Conservation (phyloP, 768 basidiomycete genomes). For the Clitopilus hobsonii region DNA sequence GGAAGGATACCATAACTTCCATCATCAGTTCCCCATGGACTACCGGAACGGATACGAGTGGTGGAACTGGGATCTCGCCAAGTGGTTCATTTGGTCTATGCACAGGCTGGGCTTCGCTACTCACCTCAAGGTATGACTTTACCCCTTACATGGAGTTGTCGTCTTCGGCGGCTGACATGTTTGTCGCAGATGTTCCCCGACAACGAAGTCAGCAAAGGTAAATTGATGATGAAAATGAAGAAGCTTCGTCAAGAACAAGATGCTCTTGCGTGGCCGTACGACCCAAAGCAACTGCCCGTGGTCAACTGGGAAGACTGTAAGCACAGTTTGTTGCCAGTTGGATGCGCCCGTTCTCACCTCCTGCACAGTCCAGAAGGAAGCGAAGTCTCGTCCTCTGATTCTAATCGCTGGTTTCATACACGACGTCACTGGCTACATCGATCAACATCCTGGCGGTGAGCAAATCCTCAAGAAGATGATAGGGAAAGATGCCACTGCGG, state of each 20-base stretch:
- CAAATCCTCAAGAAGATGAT: constrained; percentile 80
- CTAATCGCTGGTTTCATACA: constrained; percentile 92
- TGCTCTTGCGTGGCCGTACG: constrained; percentile 71
- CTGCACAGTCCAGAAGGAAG: constrained; percentile 67
- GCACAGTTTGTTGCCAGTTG: constrained; percentile 16
- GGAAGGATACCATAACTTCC: constrained; percentile 98
- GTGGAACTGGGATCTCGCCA: constrained; percentile 91
- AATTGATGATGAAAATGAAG: constrained; percentile 92
- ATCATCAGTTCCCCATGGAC: constrained; percentile 96
- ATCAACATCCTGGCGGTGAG: constrained; percentile 89
- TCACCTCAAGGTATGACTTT: constrained; percentile 52
- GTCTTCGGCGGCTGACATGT: background rate
- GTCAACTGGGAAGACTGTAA: constrained; percentile 84
- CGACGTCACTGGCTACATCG: constrained; percentile 77
- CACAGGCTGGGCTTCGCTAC: constrained; percentile 59
- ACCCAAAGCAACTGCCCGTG: constrained; percentile 70
- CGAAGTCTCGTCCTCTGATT: constrained; percentile 73
- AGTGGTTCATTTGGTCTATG: constrained; percentile 81
- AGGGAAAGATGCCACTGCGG: constrained; percentile 87
- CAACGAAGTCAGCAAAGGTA: constrained; percentile 75
- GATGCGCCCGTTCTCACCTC: background rate
- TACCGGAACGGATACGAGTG: constrained; percentile 94
- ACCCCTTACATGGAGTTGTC: background rate
- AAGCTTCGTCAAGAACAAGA: constrained; percentile 77
- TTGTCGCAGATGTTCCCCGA: constrained; percentile 40